Evolutionary conservation across 768 basidiomycete genomes (phyloP).

Genomic region (Amanita pallidorosea): DNA sequence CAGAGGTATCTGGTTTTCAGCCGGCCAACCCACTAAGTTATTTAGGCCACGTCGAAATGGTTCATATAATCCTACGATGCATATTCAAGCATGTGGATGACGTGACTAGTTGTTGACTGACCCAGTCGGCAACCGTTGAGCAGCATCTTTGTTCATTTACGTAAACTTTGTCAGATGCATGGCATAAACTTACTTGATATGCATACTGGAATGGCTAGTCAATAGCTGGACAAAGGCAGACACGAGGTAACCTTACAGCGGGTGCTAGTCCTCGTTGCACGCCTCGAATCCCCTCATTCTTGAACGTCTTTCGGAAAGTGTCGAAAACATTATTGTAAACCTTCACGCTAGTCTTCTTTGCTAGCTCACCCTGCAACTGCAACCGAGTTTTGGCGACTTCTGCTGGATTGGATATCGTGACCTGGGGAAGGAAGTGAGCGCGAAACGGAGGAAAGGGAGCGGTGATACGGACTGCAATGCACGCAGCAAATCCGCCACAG

Average conservation of each 20-base stretch:
- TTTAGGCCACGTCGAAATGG: slow-evolving; percentile 74
- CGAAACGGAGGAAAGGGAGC: slow-evolving; percentile 6
- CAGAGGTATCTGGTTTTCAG: slow-evolving; percentile 55
- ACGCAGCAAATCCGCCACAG: slow-evolving; percentile 87
- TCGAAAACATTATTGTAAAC: slow-evolving; percentile 89
- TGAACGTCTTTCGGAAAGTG: slow-evolving; percentile 79
- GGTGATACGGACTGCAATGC: slow-evolving; percentile 59
- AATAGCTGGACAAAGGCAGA: not conserved
- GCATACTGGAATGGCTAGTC: slow-evolving; percentile 47
- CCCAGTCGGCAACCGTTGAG: slow-evolving; percentile 88
- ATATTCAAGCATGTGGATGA: not conserved
- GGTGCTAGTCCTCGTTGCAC: slow-evolving; percentile 85
- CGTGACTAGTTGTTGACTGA: slow-evolving; percentile 17
- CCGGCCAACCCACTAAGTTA: slow-evolving; percentile 46
- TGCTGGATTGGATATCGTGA: slow-evolving; percentile 70
- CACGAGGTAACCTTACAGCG: slow-evolving; percentile 48
- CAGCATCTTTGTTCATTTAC: slow-evolving; percentile 48
- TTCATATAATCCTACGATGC: slow-evolving; percentile 79
- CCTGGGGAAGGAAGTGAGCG: slow-evolving; percentile 26
- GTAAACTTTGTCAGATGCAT: slow-evolving; percentile 4
- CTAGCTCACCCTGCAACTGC: slow-evolving; percentile 92
- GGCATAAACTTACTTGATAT: slow-evolving; percentile 62
- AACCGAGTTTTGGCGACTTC: slow-evolving; percentile 91
- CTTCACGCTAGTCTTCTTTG: slow-evolving; percentile 55
- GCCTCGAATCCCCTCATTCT: slow-evolving; percentile 83